Conservation (phyloP, 192 early-diverging fungal genomes). For the Entomortierella beljakovae region DNA sequence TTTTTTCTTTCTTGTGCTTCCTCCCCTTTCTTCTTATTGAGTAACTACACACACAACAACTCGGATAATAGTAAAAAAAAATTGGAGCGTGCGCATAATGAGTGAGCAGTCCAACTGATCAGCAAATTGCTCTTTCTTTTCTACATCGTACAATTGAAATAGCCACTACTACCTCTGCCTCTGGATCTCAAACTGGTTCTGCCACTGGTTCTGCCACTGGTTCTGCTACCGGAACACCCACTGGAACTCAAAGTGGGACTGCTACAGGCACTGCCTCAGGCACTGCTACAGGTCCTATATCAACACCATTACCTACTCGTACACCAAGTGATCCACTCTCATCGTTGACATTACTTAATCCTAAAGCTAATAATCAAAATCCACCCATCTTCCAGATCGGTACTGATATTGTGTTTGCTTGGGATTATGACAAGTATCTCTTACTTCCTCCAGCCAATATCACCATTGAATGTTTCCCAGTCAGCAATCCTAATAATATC, state of each 20-base stretch:
- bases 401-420: conserved; percentile 19
- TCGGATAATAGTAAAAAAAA: not conserved
- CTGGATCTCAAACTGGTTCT: not conserved
- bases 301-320: not conserved
- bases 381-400: conserved; percentile 38
- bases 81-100: not conserved
- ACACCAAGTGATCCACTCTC: conserved; percentile 14
- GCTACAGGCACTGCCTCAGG: conserved; percentile 2
- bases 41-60: not conserved
- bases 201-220: conserved; percentile 1
- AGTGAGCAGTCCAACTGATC: not conserved
- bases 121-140: too few species aligned
- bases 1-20: not conserved
- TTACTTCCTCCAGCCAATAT: conserved; percentile 20
- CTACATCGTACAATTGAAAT: too few species aligned
- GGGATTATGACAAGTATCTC: conserved; percentile 29
- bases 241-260: not conserved
- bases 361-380: conserved; percentile 12
- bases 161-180: not conserved
- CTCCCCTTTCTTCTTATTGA: not conserved
- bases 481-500: conserved; percentile 4
- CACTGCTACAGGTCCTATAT: conserved; percentile 13
- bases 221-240: conserved; percentile 4
- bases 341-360: conserved; percentile 21
- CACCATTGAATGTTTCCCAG: conserved; percentile 31